These are phyloP conservation scores for Rutstroemia sp. DNA, from an alignment of 2,329 filamentous ascomycete genomes.

Conservation along the genomic window DNA sequence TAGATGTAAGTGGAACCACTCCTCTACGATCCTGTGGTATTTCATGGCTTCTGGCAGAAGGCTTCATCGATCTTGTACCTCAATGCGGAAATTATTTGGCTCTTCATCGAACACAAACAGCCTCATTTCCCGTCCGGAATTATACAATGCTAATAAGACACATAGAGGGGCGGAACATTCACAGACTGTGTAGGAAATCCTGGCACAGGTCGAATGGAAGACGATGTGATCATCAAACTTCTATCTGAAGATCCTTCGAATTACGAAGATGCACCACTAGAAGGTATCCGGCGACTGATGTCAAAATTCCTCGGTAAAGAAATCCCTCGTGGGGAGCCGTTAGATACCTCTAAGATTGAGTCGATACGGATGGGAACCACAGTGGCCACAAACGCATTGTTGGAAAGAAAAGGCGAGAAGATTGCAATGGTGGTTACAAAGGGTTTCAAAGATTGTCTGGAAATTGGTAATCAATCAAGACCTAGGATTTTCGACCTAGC, in stretches of 20 bases:
- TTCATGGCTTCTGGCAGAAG: background rate
- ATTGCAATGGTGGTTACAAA: constrained; percentile 83
- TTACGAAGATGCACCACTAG: constrained; percentile 83
- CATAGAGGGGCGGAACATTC: constrained; percentile 75
- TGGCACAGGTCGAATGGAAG: constrained; percentile 57
- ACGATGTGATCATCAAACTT: constrained; percentile 80
- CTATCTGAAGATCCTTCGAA: constrained; percentile 86
- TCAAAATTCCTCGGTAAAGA: constrained; percentile 67
- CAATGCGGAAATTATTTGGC: background rate
- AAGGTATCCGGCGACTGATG: constrained; percentile 83
- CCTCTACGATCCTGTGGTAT: background rate
- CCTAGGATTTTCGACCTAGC: constrained; percentile 88
- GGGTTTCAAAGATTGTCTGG: constrained; percentile 80
- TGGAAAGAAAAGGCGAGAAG: constrained; percentile 84
- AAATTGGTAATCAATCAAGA: constrained; percentile 84
- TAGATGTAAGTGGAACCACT: constrained; percentile 31
- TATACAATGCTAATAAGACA: background rate
- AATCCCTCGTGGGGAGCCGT: constrained; percentile 69
- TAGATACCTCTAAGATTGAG: constrained; percentile 79
- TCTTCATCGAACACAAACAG: constrained; percentile 9
- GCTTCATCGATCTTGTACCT: background rate
- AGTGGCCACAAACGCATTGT: constrained; percentile 83
- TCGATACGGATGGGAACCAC: constrained; percentile 96
- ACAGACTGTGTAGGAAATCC: constrained; percentile 87
- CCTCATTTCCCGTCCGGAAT: background rate